phyloP scores from a whole-genome alignment of 495 filamentous ascomycete species.

The Penicillium psychrofluorescens region DNA sequence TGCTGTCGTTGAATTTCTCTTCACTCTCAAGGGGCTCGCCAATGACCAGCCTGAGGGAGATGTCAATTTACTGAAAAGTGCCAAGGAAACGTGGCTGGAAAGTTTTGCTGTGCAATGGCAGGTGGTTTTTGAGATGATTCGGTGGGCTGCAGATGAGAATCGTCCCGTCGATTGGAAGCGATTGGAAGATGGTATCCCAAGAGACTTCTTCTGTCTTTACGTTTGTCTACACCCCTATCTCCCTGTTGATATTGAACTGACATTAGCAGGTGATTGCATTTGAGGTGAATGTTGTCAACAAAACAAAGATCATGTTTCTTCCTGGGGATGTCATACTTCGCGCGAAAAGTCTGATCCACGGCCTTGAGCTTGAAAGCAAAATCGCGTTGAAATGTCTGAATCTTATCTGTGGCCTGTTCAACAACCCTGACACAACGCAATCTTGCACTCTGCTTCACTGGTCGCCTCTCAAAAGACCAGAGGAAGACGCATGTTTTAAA shows the following conservation, averaged over 20 bases:
- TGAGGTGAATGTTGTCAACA: not conserved
- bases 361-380: not conserved
- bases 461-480: not conserved
- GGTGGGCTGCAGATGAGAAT: not conserved
- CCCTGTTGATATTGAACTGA: no score
- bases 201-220: conserved; percentile 3
- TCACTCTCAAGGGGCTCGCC: not conserved
- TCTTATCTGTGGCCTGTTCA: conserved; percentile 3
- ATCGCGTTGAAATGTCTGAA: not conserved
- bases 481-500: not conserved
- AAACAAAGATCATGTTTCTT: not conserved
- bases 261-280: not conserved
- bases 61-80: not conserved
- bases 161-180: not conserved
- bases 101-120: not conserved
- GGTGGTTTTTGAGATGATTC: not conserved
- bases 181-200: not conserved
- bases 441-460: not conserved
- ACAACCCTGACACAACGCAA: not conserved
- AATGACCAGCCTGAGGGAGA: not conserved
- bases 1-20: not conserved
- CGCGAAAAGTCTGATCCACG: not conserved
- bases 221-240: not conserved
- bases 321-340: not conserved
- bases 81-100: not conserved